Conservation (phyloP, 164 flowering plant genomes). For the Houttuynia cordata region DNA sequence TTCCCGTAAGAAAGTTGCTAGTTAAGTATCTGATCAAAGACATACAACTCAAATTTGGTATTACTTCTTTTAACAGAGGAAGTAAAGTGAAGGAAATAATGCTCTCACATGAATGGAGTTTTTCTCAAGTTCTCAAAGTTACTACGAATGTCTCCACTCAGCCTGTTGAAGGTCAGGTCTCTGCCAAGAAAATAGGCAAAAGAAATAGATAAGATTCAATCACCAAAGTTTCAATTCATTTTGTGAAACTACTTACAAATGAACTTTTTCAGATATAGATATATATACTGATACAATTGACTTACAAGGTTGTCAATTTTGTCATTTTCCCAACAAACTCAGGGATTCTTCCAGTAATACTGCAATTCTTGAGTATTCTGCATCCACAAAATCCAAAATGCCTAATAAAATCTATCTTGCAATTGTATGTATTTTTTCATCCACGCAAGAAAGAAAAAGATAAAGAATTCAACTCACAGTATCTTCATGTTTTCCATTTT, state of each 20-base stretch:
- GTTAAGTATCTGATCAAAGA: constrained; percentile 39
- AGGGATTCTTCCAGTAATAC: constrained; percentile 48
- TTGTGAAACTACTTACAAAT: neutral
- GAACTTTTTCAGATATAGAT: neutral
- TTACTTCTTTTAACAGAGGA: neutral
- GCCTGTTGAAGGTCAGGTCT: constrained; percentile 63
- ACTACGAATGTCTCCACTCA: constrained; percentile 42
- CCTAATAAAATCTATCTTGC: neutral
- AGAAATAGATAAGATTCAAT: neutral
- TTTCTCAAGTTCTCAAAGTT: constrained; percentile 9
- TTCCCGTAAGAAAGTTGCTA: constrained; percentile 52
- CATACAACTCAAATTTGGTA: neutral
- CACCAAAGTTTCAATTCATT: neutral
- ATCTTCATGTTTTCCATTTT: constrained; percentile 23
- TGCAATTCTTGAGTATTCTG: constrained; percentile 53
- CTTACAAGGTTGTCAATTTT: constrained; percentile 13
- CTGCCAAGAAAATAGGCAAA: constrained; percentile 19
- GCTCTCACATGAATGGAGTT: constrained; percentile 33
- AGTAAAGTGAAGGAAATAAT: neutral
- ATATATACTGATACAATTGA: neutral
- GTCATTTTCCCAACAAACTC: constrained; percentile 33
- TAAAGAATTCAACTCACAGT: constrained; percentile 41
- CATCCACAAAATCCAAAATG: constrained; percentile 1
- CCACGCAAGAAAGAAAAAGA: neutral
- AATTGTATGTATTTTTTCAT: neutral